Evolutionary conservation across 768 basidiomycete genomes (phyloP).

Genomic region (Pisolithus microcarpus): DNA sequence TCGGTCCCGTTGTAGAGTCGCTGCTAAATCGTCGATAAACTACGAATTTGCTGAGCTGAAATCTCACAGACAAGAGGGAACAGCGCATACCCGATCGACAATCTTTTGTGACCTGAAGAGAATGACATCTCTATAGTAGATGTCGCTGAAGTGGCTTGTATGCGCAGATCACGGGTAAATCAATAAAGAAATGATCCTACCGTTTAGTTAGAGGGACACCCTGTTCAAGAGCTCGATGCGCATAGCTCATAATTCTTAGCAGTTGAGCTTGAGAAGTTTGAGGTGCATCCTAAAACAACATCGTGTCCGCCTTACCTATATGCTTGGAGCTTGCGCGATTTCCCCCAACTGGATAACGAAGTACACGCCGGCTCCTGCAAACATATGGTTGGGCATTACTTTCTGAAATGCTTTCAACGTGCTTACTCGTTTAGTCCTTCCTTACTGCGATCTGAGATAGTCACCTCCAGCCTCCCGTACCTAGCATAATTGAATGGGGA

Average conservation of each 20-base stretch:
- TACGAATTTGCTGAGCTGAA: constrained; percentile 24
- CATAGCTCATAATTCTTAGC: constrained; percentile 55
- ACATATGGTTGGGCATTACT: background rate
- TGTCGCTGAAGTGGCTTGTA: constrained; percentile 47
- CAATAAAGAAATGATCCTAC: constrained; percentile 23
- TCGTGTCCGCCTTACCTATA: constrained; percentile 29
- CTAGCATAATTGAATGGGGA: constrained; percentile 1
- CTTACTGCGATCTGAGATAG: constrained; percentile 32
- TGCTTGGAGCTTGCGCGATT: constrained; percentile 32
- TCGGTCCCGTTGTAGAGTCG: constrained; percentile 67
- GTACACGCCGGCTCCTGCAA: constrained; percentile 16
- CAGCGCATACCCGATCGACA: constrained; percentile 62
- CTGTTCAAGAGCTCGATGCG: constrained; percentile 58
- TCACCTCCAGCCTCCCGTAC: constrained; percentile 26
- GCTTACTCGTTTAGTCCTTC: constrained; percentile 22
- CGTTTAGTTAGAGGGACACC: constrained; percentile 59
- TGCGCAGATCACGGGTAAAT: constrained; percentile 6
- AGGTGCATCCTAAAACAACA: background rate
- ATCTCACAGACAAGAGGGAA: background rate
- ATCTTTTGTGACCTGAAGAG: constrained; percentile 73
- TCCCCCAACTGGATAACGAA: constrained; percentile 33
- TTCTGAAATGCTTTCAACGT: constrained; percentile 3
- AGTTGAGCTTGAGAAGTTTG: constrained; percentile 48
- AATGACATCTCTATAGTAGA: constrained; percentile 79
- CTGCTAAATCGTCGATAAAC: constrained; percentile 88